Conservation (phyloP, 108 stramenopile species). For the Cyclotella cryptica region DNA sequence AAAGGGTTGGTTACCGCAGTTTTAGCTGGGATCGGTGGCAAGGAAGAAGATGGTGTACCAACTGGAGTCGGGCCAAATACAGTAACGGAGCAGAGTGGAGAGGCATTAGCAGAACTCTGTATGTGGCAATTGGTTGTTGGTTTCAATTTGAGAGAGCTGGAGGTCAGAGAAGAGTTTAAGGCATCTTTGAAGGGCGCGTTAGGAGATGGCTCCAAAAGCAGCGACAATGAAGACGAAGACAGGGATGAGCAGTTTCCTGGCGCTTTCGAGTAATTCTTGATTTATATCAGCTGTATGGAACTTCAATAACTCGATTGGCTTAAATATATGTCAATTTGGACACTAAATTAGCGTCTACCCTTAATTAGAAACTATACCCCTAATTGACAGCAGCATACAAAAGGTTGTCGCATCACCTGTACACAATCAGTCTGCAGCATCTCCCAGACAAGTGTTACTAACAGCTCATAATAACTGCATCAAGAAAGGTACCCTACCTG, state of each 20-base stretch:
- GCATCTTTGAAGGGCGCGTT: constrained; percentile 62
- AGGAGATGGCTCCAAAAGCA: neutral
- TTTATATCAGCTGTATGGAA: neutral
- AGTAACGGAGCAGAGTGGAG: constrained; percentile 91
- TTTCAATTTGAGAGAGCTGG: constrained; percentile 93
- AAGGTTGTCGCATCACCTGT: neutral
- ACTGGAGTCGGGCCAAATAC: constrained; percentile 77
- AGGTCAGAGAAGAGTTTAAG: constrained; percentile 82
- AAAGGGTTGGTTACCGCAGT: constrained; percentile 91
- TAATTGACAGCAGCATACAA: too few species aligned
- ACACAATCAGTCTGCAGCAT: neutral
- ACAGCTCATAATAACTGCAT: neutral
- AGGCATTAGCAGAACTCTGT: constrained; percentile 95
- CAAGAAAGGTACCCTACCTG: constrained; percentile 24
- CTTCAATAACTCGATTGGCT: neutral
- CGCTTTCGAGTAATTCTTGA: constrained; percentile 14
- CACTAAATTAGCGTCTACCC: too few species aligned
- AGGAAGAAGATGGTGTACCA: constrained; percentile 67
- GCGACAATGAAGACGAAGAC: neutral
- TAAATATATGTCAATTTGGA: too few species aligned
- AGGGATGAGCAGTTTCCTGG: constrained; percentile 20
- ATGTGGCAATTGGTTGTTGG: constrained; percentile 98
- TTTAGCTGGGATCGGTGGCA: constrained; percentile 75
- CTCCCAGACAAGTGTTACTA: neutral
- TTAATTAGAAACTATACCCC: too few species aligned